A percentile compares a stretch with the other conserved stretches of the same genome.
Conservation (phyloP, 495 filamentous ascomycete species). For the Talaromyces wortmannii region DNA sequence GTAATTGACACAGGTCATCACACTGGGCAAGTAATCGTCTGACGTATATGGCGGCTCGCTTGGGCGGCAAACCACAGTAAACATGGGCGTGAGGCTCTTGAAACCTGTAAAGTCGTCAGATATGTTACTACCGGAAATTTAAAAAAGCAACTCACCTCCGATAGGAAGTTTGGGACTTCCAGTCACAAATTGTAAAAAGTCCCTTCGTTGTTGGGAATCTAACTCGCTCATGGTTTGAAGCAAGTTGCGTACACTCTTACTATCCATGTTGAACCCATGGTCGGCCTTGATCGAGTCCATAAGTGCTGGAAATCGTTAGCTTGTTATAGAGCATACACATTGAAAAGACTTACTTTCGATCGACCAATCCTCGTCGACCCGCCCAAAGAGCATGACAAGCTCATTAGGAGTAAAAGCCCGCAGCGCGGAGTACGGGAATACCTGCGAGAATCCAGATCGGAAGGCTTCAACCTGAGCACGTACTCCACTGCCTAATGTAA, state of each 20-base stretch:
- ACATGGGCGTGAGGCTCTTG: constrained; percentile 93
- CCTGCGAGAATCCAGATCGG: constrained; percentile 84
- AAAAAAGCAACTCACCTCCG: constrained; percentile 61
- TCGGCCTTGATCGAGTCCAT: constrained; percentile 99
- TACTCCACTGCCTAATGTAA: constrained; percentile 84
- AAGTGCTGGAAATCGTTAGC: constrained; percentile 50
- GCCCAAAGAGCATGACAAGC: constrained; percentile 93
- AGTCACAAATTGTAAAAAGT: constrained; percentile 97
- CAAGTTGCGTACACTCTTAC: constrained; percentile 89
- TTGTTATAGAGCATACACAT: constrained; percentile 13
- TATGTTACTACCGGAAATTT: neutral
- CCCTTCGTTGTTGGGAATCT: constrained; percentile 64
- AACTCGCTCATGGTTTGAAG: constrained; percentile 95
- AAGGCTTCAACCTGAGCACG: constrained; percentile 88
- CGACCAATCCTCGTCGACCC: constrained; percentile 94
- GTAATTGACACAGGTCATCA: constrained; percentile 99
- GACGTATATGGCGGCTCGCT: constrained; percentile 91
- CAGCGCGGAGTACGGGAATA: constrained; percentile 90
- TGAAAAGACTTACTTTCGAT: constrained; percentile 70
- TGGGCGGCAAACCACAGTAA: constrained; percentile 97
- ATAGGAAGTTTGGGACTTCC: constrained; percentile 98
- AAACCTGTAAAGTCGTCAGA: constrained; percentile 59
- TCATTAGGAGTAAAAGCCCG: constrained; percentile 95
- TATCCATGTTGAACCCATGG: constrained; percentile 98
- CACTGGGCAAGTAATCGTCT: constrained; percentile 94